These are phyloP conservation scores for Leccinellum luteum DNA, from an alignment of 768 basidiomycete genomes.

Conservation along the genomic window DNA sequence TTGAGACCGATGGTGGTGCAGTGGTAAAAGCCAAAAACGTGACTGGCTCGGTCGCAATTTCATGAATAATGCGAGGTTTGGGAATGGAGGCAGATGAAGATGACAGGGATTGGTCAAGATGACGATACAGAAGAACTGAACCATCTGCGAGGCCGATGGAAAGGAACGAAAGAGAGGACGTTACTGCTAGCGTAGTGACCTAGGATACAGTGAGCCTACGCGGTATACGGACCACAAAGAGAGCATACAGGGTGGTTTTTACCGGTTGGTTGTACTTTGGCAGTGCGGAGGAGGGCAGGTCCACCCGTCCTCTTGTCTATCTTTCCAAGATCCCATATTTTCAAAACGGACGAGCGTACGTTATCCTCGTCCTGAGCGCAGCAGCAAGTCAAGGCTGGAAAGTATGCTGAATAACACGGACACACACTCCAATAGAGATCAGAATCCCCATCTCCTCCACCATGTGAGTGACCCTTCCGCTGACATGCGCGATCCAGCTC, in stretches of 20 bases:
- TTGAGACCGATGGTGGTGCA: constrained; percentile 19
- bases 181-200: constrained; percentile 80
- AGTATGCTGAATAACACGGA: not conserved
- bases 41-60: constrained; percentile 83
- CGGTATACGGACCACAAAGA: not conserved
- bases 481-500: constrained; percentile 79
- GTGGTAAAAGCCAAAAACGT: constrained; percentile 87
- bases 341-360: constrained; percentile 65
- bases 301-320: constrained; percentile 61
- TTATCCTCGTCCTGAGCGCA: constrained; percentile 67
- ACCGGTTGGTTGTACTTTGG: constrained; percentile 72
- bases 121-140: constrained; percentile 85
- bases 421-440: constrained; percentile 83
- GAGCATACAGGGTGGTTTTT: constrained; percentile 71
- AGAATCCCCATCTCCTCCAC: constrained; percentile 76
- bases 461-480: constrained; percentile 85
- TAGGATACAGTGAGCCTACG: constrained; percentile 24
- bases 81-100: constrained; percentile 75
- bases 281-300: constrained; percentile 68
- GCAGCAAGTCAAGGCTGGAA: constrained; percentile 11
- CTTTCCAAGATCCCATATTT: constrained; percentile 85
- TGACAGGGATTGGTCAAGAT: constrained; percentile 85
- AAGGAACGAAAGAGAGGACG: constrained; percentile 75
- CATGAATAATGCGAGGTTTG: constrained; percentile 81
- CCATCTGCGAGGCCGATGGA: constrained; percentile 95